Percentiles rank a stretch among this genome's conserved stretches.
Evolutionary conservation across 768 basidiomycete species (phyloP).

Genomic region (Hygrophorus pudorinus): DNA sequence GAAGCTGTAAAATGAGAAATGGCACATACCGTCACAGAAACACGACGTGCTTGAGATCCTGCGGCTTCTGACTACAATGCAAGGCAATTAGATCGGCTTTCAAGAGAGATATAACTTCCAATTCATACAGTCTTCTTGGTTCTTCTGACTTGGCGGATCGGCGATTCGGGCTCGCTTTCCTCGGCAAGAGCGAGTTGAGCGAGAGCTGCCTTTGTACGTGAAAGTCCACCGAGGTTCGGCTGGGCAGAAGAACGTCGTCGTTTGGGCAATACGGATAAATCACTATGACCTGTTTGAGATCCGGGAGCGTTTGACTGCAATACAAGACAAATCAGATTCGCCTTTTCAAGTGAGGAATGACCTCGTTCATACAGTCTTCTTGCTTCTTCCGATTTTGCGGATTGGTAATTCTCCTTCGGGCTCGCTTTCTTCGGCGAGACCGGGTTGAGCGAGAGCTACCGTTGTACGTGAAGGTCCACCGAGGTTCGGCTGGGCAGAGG

Average conservation of each 20-base stretch:
- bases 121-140: slow-evolving; percentile 46
- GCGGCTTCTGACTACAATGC: slow-evolving; percentile 34
- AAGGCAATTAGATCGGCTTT: slow-evolving; percentile 4
- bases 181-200: slow-evolving; percentile 42
- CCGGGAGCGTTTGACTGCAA: slow-evolving; percentile 38
- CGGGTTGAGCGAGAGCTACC: slow-evolving; percentile 28
- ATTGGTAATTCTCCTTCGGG: slow-evolving; percentile 57
- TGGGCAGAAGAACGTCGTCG: slow-evolving; percentile 32
- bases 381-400: slow-evolving; percentile 51
- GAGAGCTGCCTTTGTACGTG: slow-evolving; percentile 25
- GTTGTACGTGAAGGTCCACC: slow-evolving; percentile 36
- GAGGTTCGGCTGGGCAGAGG: slow-evolving; percentile 66
- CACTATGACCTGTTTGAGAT: slow-evolving; percentile 42
- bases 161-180: slow-evolving; percentile 70
- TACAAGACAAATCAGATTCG: slow-evolving; percentile 3
- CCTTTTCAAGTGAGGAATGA: not conserved
- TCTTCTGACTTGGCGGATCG: slow-evolving; percentile 48
- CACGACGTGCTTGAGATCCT: slow-evolving; percentile 42
- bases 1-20: slow-evolving; percentile 6
- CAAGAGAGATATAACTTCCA: slow-evolving; percentile 1
- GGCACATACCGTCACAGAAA: slow-evolving; percentile 34
- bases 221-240: slow-evolving; percentile 46
- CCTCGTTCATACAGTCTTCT: slow-evolving; percentile 39
- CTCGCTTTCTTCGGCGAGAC: slow-evolving; percentile 65
- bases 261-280: slow-evolving; percentile 28